These are phyloP conservation scores for Croton laevigatus DNA, from an alignment of 441 rosid species.

Conservation along the genomic window DNA sequence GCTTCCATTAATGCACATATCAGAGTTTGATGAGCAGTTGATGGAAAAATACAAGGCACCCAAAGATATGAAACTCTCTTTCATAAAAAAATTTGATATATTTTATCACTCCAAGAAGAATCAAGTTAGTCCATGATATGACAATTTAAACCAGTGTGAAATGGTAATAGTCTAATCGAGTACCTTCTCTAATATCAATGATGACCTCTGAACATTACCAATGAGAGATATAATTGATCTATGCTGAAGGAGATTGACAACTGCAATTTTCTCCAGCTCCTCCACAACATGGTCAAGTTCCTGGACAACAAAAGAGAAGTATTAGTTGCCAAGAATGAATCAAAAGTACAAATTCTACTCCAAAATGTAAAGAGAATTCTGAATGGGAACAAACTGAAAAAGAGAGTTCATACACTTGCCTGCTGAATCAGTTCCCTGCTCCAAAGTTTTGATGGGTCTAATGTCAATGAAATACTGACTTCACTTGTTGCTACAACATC, in stretches of 20 bases:
- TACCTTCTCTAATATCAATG: slow-evolving; percentile 95
- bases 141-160: neutral
- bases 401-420: slow-evolving; percentile 47
- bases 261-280: slow-evolving; percentile 89
- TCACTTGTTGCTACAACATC: slow-evolving; percentile 99
- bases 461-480: slow-evolving; percentile 91
- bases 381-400: neutral
- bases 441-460: slow-evolving; percentile 96
- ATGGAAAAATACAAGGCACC: neutral
- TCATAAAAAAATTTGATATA: neutral
- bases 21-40: neutral
- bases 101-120: slow-evolving; percentile 4
- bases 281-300: slow-evolving; percentile 94
- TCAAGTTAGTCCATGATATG: neutral
- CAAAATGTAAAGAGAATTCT: neutral
- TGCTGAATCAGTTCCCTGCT: slow-evolving; percentile 90
- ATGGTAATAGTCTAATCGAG: neutral
- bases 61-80: neutral
- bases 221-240: slow-evolving; percentile 94
- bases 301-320: slow-evolving; percentile 34
- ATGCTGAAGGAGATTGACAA: slow-evolving; percentile 80
- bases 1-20: neutral
- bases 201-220: slow-evolving; percentile 87
- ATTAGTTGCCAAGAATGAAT: slow-evolving; percentile 9
- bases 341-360: slow-evolving; percentile 7